Evolutionary conservation across 805 yeast genomes (phyloP).

Genomic region (Yarrowia yakushimensis): DNA sequence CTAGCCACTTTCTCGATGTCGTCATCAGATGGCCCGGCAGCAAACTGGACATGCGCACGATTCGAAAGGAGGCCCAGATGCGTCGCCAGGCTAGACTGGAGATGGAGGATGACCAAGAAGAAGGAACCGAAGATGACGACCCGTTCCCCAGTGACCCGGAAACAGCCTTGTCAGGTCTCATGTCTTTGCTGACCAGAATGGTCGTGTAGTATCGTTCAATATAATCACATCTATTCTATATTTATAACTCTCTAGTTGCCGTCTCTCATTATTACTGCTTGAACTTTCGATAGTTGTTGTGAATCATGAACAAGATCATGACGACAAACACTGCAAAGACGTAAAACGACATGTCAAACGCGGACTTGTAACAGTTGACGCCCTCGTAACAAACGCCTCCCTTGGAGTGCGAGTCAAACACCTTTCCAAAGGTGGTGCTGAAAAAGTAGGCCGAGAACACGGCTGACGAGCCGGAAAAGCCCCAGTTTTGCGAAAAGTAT

Average conservation of each 20-base stretch:
- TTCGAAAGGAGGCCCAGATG: not conserved
- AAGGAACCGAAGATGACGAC: not conserved
- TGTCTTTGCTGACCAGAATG: not conserved
- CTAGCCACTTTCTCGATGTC: slow-evolving; percentile 15
- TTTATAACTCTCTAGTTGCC: no score
- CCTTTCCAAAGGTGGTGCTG: slow-evolving; percentile 58
- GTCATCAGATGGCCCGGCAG: slow-evolving; percentile 7
- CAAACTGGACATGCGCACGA: slow-evolving; percentile 1
- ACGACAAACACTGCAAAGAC: not conserved
- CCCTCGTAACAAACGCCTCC: slow-evolving; percentile 5
- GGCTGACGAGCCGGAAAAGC: slow-evolving; percentile 63
- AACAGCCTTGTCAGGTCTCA: not conserved
- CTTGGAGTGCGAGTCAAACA: slow-evolving; percentile 47
- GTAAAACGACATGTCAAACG: not conserved
- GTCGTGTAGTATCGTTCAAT: not conserved
- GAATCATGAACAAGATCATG: slow-evolving; percentile 2
- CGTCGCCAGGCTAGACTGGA: not conserved
- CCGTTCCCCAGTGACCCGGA: not conserved
- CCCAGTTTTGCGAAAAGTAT: slow-evolving; percentile 69
- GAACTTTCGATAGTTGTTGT: slow-evolving; percentile 7
- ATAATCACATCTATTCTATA: not conserved
- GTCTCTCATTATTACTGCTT: not conserved
- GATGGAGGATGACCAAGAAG: not conserved
- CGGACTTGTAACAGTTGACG: slow-evolving; percentile 1
- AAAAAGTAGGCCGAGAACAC: slow-evolving; percentile 56